Evolutionary conservation across 2,329 filamentous ascomycete species (phyloP), one percentile per base, ranked within the genome.

Genomic region (Sclerotinia nivalis): DNA sequence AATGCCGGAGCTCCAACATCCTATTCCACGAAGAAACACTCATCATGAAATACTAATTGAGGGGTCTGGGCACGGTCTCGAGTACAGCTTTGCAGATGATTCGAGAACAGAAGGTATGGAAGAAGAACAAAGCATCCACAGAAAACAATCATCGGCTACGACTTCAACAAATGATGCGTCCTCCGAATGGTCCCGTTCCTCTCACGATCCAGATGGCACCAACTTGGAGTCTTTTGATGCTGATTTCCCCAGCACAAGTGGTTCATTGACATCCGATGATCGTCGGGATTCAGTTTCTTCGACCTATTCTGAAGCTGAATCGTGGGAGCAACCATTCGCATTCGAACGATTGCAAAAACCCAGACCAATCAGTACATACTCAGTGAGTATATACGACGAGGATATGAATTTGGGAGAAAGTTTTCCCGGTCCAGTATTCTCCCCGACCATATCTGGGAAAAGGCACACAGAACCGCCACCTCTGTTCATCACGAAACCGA

Each of bases 31-130:
- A 31, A 72, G 77, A 71, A 58, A 74, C 73, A 73, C 76, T 0
- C 83, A 84, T 70, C 83, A 84, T 67, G 85, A 88, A 74, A 86
- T 87, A 40, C 78, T 86, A 0, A 81, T 87, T 9, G 80, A 83
- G 6, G 84, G 84, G 0, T 87, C 87, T 70, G 85, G 85, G 13
- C 87, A 87, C 62, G 84, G 84, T 1, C 20, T 59, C 22, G 40
- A 70, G 15, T 20, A 50, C 18, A 15, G 22, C n/a, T 7, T 15
- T 15, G 2, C n/a, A 8, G 18, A 54, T 25, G n/a, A 5, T 37
- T 15, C 20, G 28, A 50, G 28, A 22, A 47, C 9, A 10, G 20
- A 13, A 22, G 20, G 2, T 10, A 55, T 20, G 20, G 25, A 60
- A 20, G 55, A 70, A 25, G 37, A 50, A 54, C 40, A 45, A 31